A percentile compares a stretch with the other conserved stretches of the same genome.
Evolutionary conservation across 306 rosid species (phyloP).

Genomic region (Trichosanthes truncata): DNA sequence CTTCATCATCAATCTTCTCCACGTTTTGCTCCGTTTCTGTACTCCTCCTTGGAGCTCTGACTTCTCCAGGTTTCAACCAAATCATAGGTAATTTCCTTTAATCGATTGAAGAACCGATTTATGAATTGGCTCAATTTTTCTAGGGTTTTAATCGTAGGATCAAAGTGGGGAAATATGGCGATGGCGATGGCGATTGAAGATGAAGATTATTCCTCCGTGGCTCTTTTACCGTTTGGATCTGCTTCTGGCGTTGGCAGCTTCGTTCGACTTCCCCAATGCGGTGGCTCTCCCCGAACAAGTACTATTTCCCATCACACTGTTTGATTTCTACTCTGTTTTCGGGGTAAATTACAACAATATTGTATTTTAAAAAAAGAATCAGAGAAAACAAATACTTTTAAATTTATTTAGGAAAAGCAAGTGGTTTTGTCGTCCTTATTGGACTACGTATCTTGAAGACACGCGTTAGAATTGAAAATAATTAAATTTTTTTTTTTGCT

Average conservation of each 20-base stretch:
- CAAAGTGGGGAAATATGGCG: neutral
- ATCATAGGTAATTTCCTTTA: neutral
- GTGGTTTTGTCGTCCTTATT: no score
- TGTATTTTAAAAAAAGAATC: no score
- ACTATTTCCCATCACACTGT: neutral
- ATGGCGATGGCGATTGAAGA: neutral
- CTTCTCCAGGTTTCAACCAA: neutral
- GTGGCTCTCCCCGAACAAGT: neutral
- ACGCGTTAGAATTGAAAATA: no score
- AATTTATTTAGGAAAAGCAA: no score
- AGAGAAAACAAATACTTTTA: no score
- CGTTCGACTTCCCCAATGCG: neutral
- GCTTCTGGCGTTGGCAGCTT: neutral
- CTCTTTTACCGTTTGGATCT: constrained; percentile 1
- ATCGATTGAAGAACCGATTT: neutral
- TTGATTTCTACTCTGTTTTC: neutral
- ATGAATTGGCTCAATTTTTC: neutral
- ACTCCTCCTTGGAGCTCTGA: neutral
- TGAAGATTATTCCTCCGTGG: neutral
- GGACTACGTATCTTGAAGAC: no score
- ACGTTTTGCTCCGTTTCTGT: neutral
- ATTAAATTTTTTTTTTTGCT: no score
- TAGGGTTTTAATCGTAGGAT: neutral
- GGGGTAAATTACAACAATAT: no score
- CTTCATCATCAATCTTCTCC: neutral